phyloP scores from a whole-genome alignment of 306 rosid species.

The Argentina anserina region DNA sequence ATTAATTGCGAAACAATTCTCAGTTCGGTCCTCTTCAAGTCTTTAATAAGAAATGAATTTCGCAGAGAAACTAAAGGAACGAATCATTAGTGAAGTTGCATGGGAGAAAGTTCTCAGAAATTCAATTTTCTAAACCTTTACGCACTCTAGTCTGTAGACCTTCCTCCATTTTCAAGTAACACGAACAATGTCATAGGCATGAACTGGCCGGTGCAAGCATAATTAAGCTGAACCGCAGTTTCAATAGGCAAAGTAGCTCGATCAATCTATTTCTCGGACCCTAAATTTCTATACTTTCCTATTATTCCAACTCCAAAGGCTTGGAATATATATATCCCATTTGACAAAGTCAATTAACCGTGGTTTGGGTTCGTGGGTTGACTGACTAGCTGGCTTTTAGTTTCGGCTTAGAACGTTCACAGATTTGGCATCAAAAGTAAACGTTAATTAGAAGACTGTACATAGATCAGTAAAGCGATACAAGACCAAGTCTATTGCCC shows the following conservation, averaged over 20 bases:
- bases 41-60: background rate
- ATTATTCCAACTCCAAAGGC: background rate
- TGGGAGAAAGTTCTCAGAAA: background rate
- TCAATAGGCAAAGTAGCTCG: background rate
- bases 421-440: background rate
- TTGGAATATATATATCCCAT: background rate
- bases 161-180: background rate
- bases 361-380: background rate
- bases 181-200: background rate
- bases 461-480: background rate
- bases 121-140: background rate
- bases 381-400: background rate
- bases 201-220: background rate
- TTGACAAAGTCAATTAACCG: background rate
- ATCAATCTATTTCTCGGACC: background rate
- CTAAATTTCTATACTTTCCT: background rate
- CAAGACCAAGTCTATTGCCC: background rate
- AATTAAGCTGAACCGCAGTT: background rate
- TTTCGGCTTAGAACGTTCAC: background rate
- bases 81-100: background rate
- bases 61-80: background rate
- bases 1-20: background rate
- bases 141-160: background rate
- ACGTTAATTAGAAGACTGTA: background rate
- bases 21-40: background rate